phyloP scores from a whole-genome alignment of 768 basidiomycete genomes.

The Russula earlei region DNA sequence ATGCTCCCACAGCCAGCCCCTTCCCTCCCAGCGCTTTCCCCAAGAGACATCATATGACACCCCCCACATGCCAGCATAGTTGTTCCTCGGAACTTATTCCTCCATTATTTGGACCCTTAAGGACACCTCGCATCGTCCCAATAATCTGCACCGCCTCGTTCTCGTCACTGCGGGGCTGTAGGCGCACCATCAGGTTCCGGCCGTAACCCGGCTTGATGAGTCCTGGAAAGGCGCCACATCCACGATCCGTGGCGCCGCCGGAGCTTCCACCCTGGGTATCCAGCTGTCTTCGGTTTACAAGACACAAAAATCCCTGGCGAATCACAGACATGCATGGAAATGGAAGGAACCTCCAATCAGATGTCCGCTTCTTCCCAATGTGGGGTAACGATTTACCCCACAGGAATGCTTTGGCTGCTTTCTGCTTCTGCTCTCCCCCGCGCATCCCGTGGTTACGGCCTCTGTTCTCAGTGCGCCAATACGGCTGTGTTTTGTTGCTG shows the following conservation, averaged over 20 bases:
- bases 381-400: neutral
- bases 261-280: neutral
- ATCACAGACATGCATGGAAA: conserved; percentile 3
- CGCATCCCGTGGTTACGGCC: too few relatives aligned
- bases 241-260: neutral
- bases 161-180: neutral
- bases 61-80: neutral
- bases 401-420: neutral
- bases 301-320: too few relatives aligned
- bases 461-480: neutral
- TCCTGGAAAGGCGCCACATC: neutral
- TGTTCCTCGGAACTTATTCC: neutral
- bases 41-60: conserved; percentile 11
- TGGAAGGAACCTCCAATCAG: neutral
- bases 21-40: conserved; percentile 4
- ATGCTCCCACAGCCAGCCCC: neutral
- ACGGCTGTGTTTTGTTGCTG: neutral
- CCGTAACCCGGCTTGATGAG: neutral
- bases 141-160: neutral
- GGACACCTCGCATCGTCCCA: too few relatives aligned
- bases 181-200: neutral
- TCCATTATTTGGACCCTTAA: too few relatives aligned
- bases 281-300: too few relatives aligned
- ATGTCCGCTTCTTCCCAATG: neutral
- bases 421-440: neutral